These are phyloP conservation scores for Rhizophora mangle DNA, from an alignment of 345 rosid genomes.

Conservation along the genomic window DNA sequence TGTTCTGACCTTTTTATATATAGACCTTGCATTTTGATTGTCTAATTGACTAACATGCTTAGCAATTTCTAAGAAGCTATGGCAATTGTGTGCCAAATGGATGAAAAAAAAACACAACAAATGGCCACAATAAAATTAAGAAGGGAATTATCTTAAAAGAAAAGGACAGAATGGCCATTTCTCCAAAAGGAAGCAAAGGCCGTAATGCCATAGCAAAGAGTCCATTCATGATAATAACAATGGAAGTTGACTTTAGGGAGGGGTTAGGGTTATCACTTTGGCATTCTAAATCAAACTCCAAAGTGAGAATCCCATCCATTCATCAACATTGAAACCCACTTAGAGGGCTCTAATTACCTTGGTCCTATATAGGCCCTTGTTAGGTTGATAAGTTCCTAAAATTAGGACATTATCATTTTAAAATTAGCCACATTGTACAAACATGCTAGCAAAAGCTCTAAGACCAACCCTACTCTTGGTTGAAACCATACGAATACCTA, in stretches of 20 bases:
- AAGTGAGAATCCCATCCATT: slow-evolving; percentile 32
- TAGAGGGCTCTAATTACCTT: background rate
- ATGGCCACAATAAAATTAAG: too few species aligned
- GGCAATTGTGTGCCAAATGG: too few species aligned
- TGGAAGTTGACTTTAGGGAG: slow-evolving; percentile 9
- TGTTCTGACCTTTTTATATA: too few species aligned
- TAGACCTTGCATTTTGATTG: too few species aligned
- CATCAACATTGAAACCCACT: slow-evolving; percentile 38
- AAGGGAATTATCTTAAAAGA: background rate
- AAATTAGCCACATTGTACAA: slow-evolving; percentile 33
- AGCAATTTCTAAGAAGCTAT: too few species aligned
- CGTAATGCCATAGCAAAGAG: background rate
- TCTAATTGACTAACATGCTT: too few species aligned
- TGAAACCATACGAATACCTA: slow-evolving; percentile 42
- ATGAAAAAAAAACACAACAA: too few species aligned
- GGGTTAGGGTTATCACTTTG: too few species aligned
- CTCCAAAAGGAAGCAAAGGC: slow-evolving; percentile 7
- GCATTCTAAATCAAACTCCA: too few species aligned
- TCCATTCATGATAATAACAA: slow-evolving; percentile 9
- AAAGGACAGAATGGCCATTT: slow-evolving; percentile 3
- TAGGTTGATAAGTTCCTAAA: slow-evolving; percentile 37
- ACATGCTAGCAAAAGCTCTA: slow-evolving; percentile 31
- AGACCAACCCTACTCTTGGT: slow-evolving; percentile 39
- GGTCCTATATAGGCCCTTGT: slow-evolving; percentile 23
- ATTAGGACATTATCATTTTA: slow-evolving; percentile 38